These are phyloP conservation scores for Jamesozyma rosinii DNA, from an alignment of 805 yeast species.

Conservation along the genomic window DNA sequence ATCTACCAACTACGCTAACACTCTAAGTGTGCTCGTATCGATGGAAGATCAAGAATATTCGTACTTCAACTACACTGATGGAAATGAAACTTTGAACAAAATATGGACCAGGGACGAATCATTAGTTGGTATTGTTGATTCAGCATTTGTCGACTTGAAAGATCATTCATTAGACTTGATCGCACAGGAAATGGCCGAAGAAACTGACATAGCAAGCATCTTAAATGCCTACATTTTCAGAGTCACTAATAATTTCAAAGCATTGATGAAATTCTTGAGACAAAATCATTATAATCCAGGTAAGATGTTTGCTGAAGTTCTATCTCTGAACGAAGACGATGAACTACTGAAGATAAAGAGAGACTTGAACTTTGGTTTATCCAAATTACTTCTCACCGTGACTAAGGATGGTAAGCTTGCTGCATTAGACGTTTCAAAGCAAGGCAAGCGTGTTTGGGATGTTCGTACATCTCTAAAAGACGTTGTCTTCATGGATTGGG, in stretches of 20 bases:
- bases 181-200: slow-evolving; percentile 16
- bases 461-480: slow-evolving; percentile 18
- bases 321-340: slow-evolving; percentile 11
- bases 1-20: slow-evolving; percentile 11
- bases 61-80: slow-evolving; percentile 17
- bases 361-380: slow-evolving; percentile 38
- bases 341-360: slow-evolving; percentile 6
- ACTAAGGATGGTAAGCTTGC: slow-evolving; percentile 35
- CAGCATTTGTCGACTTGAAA: slow-evolving; percentile 17
- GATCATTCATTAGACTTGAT: slow-evolving; percentile 12
- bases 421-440: slow-evolving; percentile 35
- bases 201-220: slow-evolving; percentile 8
- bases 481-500: slow-evolving; percentile 17
- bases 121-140: slow-evolving; percentile 32
- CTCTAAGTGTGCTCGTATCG: slow-evolving; percentile 8
- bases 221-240: slow-evolving; percentile 25
- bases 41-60: slow-evolving; percentile 11
- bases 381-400: slow-evolving; percentile 36
- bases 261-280: slow-evolving; percentile 13
- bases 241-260: slow-evolving; percentile 15
- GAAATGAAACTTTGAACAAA: slow-evolving; percentile 7
- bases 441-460: slow-evolving; percentile 36
- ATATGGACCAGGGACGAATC: slow-evolving; percentile 41
- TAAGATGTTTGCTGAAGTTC: slow-evolving; percentile 10
- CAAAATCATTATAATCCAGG: slow-evolving; percentile 18